Conservation (phyloP, 345 rosid species). For the Camelina sativa region DNA sequence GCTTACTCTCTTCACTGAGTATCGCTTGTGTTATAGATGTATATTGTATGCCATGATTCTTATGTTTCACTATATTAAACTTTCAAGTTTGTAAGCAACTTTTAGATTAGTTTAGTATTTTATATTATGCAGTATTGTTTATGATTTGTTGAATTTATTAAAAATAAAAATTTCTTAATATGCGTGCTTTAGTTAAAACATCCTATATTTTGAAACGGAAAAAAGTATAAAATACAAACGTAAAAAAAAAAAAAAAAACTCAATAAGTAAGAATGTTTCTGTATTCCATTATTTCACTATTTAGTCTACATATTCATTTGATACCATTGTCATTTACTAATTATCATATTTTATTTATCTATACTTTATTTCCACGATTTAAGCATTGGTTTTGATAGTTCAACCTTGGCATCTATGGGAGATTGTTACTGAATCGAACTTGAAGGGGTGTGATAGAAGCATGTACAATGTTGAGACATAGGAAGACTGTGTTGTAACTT, state of each 20-base stretch:
- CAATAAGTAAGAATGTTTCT: background rate
- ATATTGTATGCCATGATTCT: background rate
- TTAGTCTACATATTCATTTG: background rate
- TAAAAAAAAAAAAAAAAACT: background rate
- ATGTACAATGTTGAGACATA: background rate
- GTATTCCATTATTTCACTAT: background rate
- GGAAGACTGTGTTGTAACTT: background rate
- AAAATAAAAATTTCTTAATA: too few species aligned
- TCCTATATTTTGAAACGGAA: too few species aligned
- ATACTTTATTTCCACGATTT: background rate
- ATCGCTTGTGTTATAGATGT: background rate
- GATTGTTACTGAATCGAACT: slow-evolving; percentile 2
- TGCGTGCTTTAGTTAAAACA: too few species aligned
- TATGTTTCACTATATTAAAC: too few species aligned
- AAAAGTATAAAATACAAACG: background rate
- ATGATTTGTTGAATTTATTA: too few species aligned
- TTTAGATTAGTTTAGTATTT: too few species aligned
- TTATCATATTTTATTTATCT: background rate
- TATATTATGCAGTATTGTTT: too few species aligned
- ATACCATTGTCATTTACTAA: background rate
- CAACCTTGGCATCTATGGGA: background rate
- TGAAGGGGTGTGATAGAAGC: slow-evolving; percentile 6
- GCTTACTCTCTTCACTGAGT: background rate
- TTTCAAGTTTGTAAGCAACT: too few species aligned
- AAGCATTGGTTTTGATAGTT: slow-evolving; percentile 3